Evolutionary conservation across 768 basidiomycete species (phyloP).

Genomic region (Daedaleopsis nitida): DNA sequence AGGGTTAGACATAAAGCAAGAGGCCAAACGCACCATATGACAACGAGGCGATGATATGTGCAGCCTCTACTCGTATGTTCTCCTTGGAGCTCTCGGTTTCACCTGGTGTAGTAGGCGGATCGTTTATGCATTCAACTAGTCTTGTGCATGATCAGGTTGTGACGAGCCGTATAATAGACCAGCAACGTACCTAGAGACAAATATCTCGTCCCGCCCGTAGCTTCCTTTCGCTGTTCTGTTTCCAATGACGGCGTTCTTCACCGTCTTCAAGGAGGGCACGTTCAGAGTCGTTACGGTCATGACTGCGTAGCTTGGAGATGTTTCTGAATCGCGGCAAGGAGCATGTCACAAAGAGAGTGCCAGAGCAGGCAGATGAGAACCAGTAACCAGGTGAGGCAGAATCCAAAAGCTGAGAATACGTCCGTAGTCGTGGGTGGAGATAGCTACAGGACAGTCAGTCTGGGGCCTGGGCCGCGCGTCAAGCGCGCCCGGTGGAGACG

Average conservation of each 20-base stretch:
- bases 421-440: neutral
- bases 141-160: constrained; percentile 34
- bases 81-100: constrained; percentile 43
- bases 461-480: neutral
- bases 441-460: neutral
- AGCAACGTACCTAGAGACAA: constrained; percentile 54
- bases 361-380: neutral
- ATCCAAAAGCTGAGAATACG: neutral
- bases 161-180: neutral
- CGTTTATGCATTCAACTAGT: constrained; percentile 62
- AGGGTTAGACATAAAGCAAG: neutral
- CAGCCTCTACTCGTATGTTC: constrained; percentile 68
- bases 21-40: constrained; percentile 52
- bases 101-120: constrained; percentile 33
- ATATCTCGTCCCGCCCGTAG: constrained; percentile 55
- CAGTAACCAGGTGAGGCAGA: neutral
- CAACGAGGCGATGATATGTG: constrained; percentile 73
- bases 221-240: constrained; percentile 72
- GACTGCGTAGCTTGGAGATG: neutral
- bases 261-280: constrained; percentile 55
- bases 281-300: constrained; percentile 34
- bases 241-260: constrained; percentile 79
- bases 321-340: neutral
- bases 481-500: neutral
- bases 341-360: neutral